phyloP scores from a whole-genome alignment of 2,329 filamentous ascomycete genomes.

The Clonostachys rhizophaga region DNA sequence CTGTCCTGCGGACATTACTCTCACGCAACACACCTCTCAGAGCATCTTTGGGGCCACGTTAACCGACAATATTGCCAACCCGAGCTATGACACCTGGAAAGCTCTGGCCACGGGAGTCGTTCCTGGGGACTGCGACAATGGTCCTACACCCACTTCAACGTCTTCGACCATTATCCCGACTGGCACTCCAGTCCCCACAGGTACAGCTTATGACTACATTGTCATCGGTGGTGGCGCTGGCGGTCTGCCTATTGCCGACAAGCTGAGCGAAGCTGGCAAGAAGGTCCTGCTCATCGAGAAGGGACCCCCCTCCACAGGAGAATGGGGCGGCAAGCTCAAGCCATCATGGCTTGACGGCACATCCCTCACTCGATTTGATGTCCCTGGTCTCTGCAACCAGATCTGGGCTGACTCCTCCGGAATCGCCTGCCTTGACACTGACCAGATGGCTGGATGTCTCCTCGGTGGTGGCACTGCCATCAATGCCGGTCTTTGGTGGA shows the following conservation, averaged over 20 bases:
- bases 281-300: constrained; percentile 61
- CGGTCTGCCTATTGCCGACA: constrained; percentile 56
- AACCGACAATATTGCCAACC: constrained; percentile 25
- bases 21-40: constrained; percentile 50
- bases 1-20: constrained; percentile 35
- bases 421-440: constrained; percentile 64
- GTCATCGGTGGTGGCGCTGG: constrained; percentile 59
- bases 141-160: constrained; percentile 14
- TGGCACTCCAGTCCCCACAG: constrained; percentile 21
- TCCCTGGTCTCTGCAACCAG: constrained; percentile 67
- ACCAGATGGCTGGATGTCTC: constrained; percentile 68
- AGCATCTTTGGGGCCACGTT: constrained; percentile 40
- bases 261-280: constrained; percentile 53
- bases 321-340: constrained; percentile 58
- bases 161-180: constrained; percentile 14
- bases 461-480: constrained; percentile 64
- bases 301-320: constrained; percentile 56
- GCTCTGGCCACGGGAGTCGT: constrained; percentile 35
- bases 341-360: constrained; percentile 58
- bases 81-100: constrained; percentile 36
- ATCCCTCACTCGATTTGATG: constrained; percentile 65
- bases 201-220: constrained; percentile 53
- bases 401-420: constrained; percentile 61
- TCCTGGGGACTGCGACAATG: constrained; percentile 22
- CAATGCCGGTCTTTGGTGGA: constrained; percentile 67